Conservation (phyloP, 2,329 filamentous ascomycete genomes). For the Calonectria multiphialidica region DNA sequence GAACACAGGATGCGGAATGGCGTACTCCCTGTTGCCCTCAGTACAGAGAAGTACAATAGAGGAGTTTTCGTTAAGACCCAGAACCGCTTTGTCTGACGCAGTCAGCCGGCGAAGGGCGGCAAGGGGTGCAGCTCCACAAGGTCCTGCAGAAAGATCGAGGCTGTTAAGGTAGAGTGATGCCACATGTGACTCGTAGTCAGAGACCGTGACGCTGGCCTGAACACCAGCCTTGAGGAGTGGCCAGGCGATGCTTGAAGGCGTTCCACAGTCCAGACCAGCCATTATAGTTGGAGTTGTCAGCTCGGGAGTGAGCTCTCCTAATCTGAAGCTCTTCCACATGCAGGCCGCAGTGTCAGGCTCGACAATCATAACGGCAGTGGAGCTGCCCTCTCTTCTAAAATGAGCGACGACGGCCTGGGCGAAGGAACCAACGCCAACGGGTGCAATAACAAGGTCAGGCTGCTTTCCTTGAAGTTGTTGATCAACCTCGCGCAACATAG, state of each 20-base stretch:
- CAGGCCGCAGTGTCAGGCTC: conserved; percentile 77
- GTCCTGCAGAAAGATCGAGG: conserved; percentile 64
- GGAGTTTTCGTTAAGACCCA: conserved; percentile 59
- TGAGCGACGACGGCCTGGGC: conserved; percentile 76
- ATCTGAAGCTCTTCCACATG: conserved; percentile 64
- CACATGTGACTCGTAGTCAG: conserved; percentile 71
- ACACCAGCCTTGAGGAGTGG: conserved; percentile 67
- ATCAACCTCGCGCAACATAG: conserved; percentile 78
- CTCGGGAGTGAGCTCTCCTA: conserved; percentile 61
- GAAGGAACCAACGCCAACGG: conserved; percentile 80
- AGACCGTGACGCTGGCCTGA: conserved; percentile 71
- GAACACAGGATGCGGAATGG: conserved; percentile 54
- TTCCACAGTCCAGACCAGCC: conserved; percentile 80
- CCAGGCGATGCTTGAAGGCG: conserved; percentile 75
- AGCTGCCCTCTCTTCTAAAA: conserved; percentile 63
- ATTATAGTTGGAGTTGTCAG: conserved; percentile 75
- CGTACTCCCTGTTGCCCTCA: conserved; percentile 66
- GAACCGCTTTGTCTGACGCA: conserved; percentile 45
- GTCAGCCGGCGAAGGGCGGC: conserved; percentile 67
- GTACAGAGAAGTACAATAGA: conserved; percentile 76
- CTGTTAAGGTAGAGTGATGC: conserved; percentile 66
- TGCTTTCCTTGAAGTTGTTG: conserved; percentile 61
- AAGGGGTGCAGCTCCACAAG: conserved; percentile 72
- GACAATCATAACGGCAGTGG: conserved; percentile 68
- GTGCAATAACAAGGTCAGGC: conserved; percentile 66